These are phyloP conservation scores for Conoideocrella luteorostrata DNA, from an alignment of 2,329 filamentous ascomycete genomes.

Conservation along the genomic window DNA sequence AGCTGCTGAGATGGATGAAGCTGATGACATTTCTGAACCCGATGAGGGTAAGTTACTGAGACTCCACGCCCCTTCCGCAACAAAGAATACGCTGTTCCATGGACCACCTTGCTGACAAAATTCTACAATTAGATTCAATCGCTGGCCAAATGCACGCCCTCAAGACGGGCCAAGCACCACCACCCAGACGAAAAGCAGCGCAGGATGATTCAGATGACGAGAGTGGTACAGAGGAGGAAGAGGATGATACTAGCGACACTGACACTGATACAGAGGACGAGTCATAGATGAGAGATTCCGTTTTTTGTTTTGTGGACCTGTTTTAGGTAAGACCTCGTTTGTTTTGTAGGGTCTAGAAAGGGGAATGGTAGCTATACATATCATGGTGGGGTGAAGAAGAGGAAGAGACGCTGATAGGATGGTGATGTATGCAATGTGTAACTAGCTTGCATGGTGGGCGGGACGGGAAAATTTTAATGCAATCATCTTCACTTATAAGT, in stretches of 20 bases:
- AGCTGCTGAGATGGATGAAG: conserved; percentile 70
- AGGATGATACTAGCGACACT: conserved; percentile 58
- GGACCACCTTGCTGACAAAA: conserved; percentile 3
- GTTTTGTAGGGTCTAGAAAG: too few relatives aligned
- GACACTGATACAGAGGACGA: conserved; percentile 63
- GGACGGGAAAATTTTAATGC: too few relatives aligned
- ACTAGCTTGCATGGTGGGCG: too few relatives aligned
- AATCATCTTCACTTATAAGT: too few relatives aligned
- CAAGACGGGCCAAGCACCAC: conserved; percentile 61
- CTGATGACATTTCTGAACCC: conserved; percentile 96
- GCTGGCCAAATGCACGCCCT: conserved; percentile 86
- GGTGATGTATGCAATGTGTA: too few relatives aligned
- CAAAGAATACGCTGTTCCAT: not conserved
- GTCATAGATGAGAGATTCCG: conserved; percentile 27
- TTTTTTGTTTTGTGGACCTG: not conserved
- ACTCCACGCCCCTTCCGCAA: conserved; percentile 15
- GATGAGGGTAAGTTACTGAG: conserved; percentile 79
- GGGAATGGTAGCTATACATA: too few relatives aligned
- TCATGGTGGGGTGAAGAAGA: too few relatives aligned
- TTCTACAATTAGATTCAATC: conserved; percentile 62
- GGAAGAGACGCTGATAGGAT: not conserved
- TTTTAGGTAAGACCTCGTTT: not conserved
- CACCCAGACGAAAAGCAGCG: conserved; percentile 50
- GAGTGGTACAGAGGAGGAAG: conserved; percentile 68
- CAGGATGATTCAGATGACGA: conserved; percentile 68